Base-by-base conservation (phyloP, 768 basidiomycete genomes). In the Kwoniella bestiolae region DNA sequence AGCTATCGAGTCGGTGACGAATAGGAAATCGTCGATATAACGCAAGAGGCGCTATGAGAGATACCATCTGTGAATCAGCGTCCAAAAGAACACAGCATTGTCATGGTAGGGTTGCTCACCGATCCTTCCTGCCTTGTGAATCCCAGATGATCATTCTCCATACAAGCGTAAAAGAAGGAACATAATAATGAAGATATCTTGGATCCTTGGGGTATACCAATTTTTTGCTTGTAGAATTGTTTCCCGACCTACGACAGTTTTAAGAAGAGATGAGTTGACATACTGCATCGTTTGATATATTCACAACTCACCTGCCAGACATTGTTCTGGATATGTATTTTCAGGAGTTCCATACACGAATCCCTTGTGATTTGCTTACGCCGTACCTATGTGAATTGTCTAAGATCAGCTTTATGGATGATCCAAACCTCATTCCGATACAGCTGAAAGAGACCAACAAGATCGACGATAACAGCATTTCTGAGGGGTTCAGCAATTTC, bases 161-260 rank as follows among this genome's bases (percentile, higher is more conserved):
- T 84, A 74, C 95, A 89, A 5, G 92, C 94, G 70, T 97, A 99
- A 79, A 92, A 96, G 81, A 94, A 72, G n/a, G 91, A 90, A 78
- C 96, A 99, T 1, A 99, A 82, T n/a, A 98, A 76, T 0, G 90
- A 86, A 6, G 94, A 96, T n/a, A 98, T 82, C n/a, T 94, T 87
- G 2, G 94, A 97, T 23, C 96, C 96, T 80, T 99, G 96, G 0
- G 96, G 95, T 25, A 99, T 99, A 2, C 96, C 96, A 29, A 91
- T 86, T n/a, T 85, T 86, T 80, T 99, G 96, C 12, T 90, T 87
- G 77, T 90, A 74, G 5, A 68, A 56, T 53, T 67, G 66, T 34
- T 65, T 66, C 0, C 68, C 74, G 18, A 75, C 56, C 72, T 79
- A 47, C 6, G 31, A 26, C 6, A 12, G 26, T 23, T n/a, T 35